Evolutionary conservation across 1,284 basidiomycete species (phyloP), one percentile per base, ranked within the genome.

Genomic region (Moniliella sp.): DNA sequence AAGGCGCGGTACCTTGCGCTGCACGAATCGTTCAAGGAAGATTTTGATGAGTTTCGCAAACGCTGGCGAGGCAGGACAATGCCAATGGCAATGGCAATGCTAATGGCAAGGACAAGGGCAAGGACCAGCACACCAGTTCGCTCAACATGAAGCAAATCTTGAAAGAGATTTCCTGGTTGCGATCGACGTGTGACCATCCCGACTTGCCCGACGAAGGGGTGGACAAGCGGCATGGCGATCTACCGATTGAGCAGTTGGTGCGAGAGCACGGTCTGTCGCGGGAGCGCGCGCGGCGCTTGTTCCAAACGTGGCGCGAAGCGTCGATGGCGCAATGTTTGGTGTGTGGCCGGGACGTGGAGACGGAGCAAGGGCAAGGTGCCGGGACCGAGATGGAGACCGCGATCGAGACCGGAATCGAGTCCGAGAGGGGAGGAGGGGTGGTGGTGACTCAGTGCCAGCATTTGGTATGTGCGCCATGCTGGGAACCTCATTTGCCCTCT

Each of bases 181-280:
- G 91, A 25, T 84, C 97, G 66, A 93, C 93, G 32, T 97, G 91
- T 64, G 82, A 93, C 57, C 86, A 97, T 63, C 79, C 75, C 46
- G 82, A 86, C 48, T 70, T 99, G 18, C 80, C 93, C 1, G 69
- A 78, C 55, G 35, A 34, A 5, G 46, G 44, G 32, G 26, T 26
- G 9, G 28, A 37, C n/a, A 75, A 82, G 43, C 75, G 62, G 15
- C 48, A 46, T 9, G 34, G 41, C 9, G 47, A 73, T 13, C n/a
- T n/a, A n/a, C n/a, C n/a, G n/a, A n/a, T n/a, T n/a, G n/a, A n/a
- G n/a, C n/a, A n/a, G n/a, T n/a, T n/a, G n/a, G 83, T 94, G 40
- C 64, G 69, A 28, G 68, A 65, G 32, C 75, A 88, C 18, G 88
- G 88, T n/a, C 70, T 94, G 45, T 80, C 71, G 37, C 64, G 68